Percentiles rank a stretch among this genome's conserved stretches.
These are phyloP conservation scores for Podospora australis DNA, from an alignment of 495 filamentous ascomycete species.

Conservation along the genomic window DNA sequence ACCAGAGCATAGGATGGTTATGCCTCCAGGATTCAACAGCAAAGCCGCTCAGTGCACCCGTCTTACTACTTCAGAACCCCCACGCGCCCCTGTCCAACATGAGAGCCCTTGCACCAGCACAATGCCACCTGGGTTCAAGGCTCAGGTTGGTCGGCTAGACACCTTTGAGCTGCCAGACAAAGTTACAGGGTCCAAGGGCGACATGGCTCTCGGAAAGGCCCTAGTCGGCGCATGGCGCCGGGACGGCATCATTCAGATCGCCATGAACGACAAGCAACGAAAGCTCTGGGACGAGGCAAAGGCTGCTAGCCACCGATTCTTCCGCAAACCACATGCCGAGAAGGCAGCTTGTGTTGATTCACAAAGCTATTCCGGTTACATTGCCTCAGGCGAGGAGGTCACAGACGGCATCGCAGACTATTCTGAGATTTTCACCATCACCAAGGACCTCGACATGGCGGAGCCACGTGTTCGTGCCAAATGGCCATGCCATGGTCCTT, in stretches of 20 bases:
- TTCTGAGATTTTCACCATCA: constrained; percentile 44
- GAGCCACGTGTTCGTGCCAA: constrained; percentile 31
- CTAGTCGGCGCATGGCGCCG: constrained; percentile 34
- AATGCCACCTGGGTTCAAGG: constrained; percentile 34
- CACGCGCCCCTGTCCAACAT: not conserved
- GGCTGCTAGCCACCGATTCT: constrained; percentile 32
- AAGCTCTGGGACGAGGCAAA: constrained; percentile 23
- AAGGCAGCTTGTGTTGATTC: constrained; percentile 39
- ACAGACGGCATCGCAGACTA: constrained; percentile 43
- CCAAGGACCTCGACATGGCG: constrained; percentile 32
- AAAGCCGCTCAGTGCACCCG: constrained; percentile 8
- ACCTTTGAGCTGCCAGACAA: constrained; percentile 31
- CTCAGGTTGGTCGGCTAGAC: constrained; percentile 24
- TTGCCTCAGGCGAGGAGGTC: constrained; percentile 43
- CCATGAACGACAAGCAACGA: constrained; percentile 22
- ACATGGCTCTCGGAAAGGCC: constrained; percentile 28
- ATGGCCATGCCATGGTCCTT: constrained; percentile 43
- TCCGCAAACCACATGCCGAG: constrained; percentile 22
- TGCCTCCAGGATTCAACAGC: not conserved
- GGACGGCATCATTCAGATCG: constrained; percentile 40
- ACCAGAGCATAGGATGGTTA: not conserved
- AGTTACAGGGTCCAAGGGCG: constrained; percentile 20
- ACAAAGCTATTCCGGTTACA: constrained; percentile 41
- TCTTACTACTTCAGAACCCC: not conserved
- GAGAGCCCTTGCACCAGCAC: constrained; percentile 9